phyloP scores from a whole-genome alignment of 2,329 filamentous ascomycete genomes.

The Penicillium frequentans region DNA sequence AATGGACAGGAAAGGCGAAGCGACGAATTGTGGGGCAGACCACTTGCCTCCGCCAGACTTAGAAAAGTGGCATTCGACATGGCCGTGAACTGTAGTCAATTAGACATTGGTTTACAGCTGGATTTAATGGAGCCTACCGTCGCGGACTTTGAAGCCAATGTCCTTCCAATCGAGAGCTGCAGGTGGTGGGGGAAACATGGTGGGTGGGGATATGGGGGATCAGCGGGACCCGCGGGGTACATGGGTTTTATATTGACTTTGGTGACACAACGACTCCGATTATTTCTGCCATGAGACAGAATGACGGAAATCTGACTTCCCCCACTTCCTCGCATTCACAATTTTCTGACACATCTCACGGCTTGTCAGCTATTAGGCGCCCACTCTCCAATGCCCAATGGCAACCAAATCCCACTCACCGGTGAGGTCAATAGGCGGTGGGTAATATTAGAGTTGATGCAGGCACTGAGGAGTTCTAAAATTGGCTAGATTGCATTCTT shows the following conservation, averaged over 20 bases:
- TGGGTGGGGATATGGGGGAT: not conserved
- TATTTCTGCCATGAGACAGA: too few relatives aligned
- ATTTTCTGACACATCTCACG: not conserved
- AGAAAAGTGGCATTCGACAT: conserved; percentile 85
- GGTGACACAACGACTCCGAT: not conserved
- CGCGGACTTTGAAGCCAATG: conserved; percentile 87
- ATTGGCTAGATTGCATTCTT: too few relatives aligned
- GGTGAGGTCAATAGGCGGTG: not conserved
- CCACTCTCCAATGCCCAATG: not conserved
- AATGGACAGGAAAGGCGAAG: conserved; percentile 80
- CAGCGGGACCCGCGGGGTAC: not conserved
- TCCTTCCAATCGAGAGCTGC: conserved; percentile 73
- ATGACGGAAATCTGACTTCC: not conserved
- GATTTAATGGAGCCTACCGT: conserved; percentile 59
- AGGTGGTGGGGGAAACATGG: conserved; percentile 34
- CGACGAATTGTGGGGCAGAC: conserved; percentile 74
- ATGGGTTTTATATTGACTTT: not conserved
- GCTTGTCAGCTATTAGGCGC: not conserved
- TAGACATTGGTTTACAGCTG: not conserved
- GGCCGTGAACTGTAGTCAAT: conserved; percentile 69
- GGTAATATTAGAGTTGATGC: too few relatives aligned
- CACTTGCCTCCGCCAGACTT: conserved; percentile 69
- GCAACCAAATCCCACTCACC: not conserved
- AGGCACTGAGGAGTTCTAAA: too few relatives aligned
- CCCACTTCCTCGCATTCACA: not conserved